Percentiles rank a stretch among this genome's conserved stretches.
Conservation (phyloP, 2,329 filamentous ascomycete genomes). For the Ophiostoma quercus region DNA sequence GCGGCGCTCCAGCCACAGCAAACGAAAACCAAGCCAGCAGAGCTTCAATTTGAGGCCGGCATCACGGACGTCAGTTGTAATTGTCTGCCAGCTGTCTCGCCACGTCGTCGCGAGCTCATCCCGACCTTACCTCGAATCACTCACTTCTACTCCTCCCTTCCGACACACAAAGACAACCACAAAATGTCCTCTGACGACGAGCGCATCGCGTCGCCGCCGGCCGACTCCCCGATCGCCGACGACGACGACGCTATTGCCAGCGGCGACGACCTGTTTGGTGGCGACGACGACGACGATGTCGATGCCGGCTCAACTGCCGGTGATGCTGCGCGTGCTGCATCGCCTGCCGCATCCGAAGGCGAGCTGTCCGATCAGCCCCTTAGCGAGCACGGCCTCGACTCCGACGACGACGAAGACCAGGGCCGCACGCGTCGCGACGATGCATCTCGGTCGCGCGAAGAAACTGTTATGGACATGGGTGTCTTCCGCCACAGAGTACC, state of each 20-base stretch:
- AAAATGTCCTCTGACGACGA: constrained; percentile 27
- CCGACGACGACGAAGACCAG: constrained; percentile 47
- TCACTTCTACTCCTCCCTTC: neutral
- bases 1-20: constrained; percentile 21
- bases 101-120: neutral
- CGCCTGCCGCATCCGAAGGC: constrained; percentile 54
- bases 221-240: constrained; percentile 19
- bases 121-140: neutral
- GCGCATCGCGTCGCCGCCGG: constrained; percentile 24
- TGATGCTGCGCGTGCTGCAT: constrained; percentile 44
- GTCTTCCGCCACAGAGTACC: constrained; percentile 66
- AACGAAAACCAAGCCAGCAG: neutral
- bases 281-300: constrained; percentile 47
- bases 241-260: constrained; percentile 23
- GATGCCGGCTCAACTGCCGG: constrained; percentile 57
- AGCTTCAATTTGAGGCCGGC: constrained; percentile 4
- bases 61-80: neutral
- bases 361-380: constrained; percentile 58
- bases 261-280: constrained; percentile 28
- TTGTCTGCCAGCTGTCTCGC: neutral
- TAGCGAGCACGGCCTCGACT: constrained; percentile 56
- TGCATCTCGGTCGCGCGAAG: constrained; percentile 46
- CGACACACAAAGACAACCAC: neutral
- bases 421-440: constrained; percentile 34
- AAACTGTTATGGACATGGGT: constrained; percentile 57